Evolutionary conservation across 345 rosid genomes (phyloP), one percentile per base, ranked within the genome.

Genomic region (Litchi chinensis): DNA sequence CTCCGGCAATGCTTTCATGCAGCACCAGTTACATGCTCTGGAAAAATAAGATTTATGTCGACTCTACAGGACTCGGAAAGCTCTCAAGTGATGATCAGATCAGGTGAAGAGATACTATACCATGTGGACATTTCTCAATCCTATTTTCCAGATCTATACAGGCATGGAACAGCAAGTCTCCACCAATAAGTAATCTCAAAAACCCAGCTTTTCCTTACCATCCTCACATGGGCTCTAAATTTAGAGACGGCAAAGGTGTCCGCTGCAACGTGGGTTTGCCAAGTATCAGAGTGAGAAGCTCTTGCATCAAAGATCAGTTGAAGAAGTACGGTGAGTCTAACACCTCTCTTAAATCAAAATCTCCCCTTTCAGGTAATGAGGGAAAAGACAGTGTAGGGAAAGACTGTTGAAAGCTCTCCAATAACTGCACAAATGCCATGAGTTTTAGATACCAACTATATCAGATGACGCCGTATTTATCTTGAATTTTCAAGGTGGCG

Each of bases 251-350:
- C 43, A 43, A 77, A 39, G 22, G 59, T n/a, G 48, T 60, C 71
- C 28, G 22, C 73, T 19, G 65, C 7, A 11, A 60, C 44, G 48
- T 48, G 70, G 71, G 50, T 8, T 54, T 68, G 76, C 24, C 48
- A 11, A n/a, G 46, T 48, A 16, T 52, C 56, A 40, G 48, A 24
- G 6, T 16, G n/a, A 50, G 65, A 67, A 52, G 56, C 63, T 63
- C 68, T 60, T 15, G 71, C 16, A 60, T 44, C 41, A 8, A 46
- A 11, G 70, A 77, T 88, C 82, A 97, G 88, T 94, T 97, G 93
- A 97, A 97, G 86, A 97, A 97, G 83, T 97, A 97, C 21, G 99
- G 90, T 1, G 98, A 97, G 39, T 88, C 81, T 43, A 97, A 77
- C 79, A 97, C 99, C 9, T 91, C 91, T 44, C 82, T 85, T 39